Percentiles rank a stretch among this genome's conserved stretches.
Evolutionary conservation across 352 stramenopile species (phyloP).

Genomic region (Globisporangium yorkense): DNA sequence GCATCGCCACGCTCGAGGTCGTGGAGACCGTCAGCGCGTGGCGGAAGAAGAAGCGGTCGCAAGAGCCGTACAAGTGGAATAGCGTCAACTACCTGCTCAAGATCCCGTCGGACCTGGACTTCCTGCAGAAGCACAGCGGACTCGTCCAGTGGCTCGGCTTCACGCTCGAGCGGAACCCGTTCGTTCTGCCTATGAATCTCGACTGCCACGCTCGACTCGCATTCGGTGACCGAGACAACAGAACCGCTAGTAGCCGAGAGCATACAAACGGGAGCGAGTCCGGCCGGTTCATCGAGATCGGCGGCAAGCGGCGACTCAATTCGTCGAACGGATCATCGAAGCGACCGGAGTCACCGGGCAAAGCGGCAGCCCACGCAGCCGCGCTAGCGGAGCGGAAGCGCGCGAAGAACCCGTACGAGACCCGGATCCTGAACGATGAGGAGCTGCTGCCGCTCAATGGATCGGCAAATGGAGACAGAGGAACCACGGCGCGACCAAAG

Average conservation of each 20-base stretch:
- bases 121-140: conserved; percentile 70
- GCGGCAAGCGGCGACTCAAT: conserved; percentile 35
- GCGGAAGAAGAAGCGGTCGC: conserved; percentile 36
- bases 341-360: conserved; percentile 8
- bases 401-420: conserved; percentile 78
- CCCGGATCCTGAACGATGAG: conserved; percentile 81
- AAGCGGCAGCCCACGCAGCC: conserved; percentile 14
- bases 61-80: conserved; percentile 81
- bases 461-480: neutral
- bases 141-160: conserved; percentile 86
- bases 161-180: conserved; percentile 81
- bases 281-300: conserved; percentile 48
- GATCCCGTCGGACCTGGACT: conserved; percentile 86
- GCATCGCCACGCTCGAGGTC: conserved; percentile 82
- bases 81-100: conserved; percentile 91
- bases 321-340: neutral
- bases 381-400: conserved; percentile 49
- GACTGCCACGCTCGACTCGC: conserved; percentile 25
- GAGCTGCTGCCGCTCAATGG: conserved; percentile 44
- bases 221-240: neutral
- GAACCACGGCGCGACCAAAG: conserved; percentile 11
- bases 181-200: conserved; percentile 79
- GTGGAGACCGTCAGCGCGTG: conserved; percentile 80
- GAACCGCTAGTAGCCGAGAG: too few relatives aligned
- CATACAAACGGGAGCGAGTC: conserved; percentile 15